Evolutionary conservation across 2,329 filamentous ascomycete species (phyloP).

Genomic region (Rhynchosporium graminicola): DNA sequence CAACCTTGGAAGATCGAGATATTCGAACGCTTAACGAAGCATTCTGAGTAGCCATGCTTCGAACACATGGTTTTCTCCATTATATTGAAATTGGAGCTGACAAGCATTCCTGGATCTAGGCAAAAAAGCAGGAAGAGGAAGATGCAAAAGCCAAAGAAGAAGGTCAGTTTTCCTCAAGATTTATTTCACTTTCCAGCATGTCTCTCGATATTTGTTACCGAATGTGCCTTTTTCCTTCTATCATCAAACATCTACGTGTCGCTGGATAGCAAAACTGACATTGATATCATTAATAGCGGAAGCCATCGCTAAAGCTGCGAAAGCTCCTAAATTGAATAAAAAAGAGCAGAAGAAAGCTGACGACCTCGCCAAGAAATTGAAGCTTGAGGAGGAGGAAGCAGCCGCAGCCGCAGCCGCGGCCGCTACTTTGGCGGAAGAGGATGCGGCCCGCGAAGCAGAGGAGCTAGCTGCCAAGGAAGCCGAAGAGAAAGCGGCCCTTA

Average conservation of each 20-base stretch:
- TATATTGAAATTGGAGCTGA: neutral
- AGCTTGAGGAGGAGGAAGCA: constrained; percentile 47
- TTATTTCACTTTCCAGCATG: neutral
- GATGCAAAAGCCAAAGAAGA: constrained; percentile 39
- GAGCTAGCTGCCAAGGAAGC: constrained; percentile 43
- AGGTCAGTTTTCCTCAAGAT: constrained; percentile 6
- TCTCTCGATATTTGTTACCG: neutral
- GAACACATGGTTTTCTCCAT: neutral
- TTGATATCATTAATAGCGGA: constrained; percentile 23
- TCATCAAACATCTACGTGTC: neutral
- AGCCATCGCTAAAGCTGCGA: constrained; percentile 39
- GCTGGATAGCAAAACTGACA: neutral
- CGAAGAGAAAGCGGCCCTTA: constrained; percentile 43
- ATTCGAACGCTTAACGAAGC: neutral
- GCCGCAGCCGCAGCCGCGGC: constrained; percentile 41
- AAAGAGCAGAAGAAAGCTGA: constrained; percentile 55
- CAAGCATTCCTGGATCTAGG: constrained; percentile 42
- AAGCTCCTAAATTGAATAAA: constrained; percentile 46
- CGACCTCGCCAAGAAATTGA: constrained; percentile 44
- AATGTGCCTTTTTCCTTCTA: neutral
- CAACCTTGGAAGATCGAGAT: neutral
- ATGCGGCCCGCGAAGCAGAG: constrained; percentile 41
- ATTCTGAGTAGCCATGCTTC: neutral
- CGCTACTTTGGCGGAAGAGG: constrained; percentile 42
- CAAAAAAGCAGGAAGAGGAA: constrained; percentile 42